Base-by-base conservation (phyloP, 2,329 filamentous ascomycete genomes). In the Xylaria sp. region DNA sequence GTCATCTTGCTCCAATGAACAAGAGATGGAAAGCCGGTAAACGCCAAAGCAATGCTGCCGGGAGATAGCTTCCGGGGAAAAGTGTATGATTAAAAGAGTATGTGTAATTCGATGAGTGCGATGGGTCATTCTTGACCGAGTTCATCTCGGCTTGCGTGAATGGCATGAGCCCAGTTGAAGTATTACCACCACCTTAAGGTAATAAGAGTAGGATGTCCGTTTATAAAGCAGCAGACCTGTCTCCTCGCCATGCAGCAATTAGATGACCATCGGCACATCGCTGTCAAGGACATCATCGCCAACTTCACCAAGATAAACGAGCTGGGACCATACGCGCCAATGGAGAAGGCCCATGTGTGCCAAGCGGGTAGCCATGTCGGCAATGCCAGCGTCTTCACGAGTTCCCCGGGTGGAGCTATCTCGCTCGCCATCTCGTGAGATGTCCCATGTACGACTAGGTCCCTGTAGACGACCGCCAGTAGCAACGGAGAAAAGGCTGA, bases 271-370 rank as follows among this genome's bases (percentile, higher is more conserved):
- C 18, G 74, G 39, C 54, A 74, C 71, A 56, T 77, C 75, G 44
- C 65, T 67, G 59, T 72, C 58, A 7, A 71, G 32, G 64, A 76
- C 70, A 44, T 77, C 71, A 28, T 58, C 71, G 50, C 78, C 75
- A 46, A 69, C 56, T 28, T 75, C 84, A 32, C 80, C 80, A 15
- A 82, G 73, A 78, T 97, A 97, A 13, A 92, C 89, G 63, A 97
- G 84, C 1, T 89, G 88, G 1, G 88, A 88, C 94, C 94, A 98
- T 2, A 97, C 91, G 58, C 93, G 88, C 94, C 94, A 98, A 80
- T 98, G 94, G 28, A 98, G 82, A 6, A 96, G 86, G 15, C 92
- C 90, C 54, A 98, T 89, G 77, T 98, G 95, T 6, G 93, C 91
- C 60, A 97, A 85, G 55, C 93, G 89, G 54, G 90, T 91, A 0